phyloP scores from a whole-genome alignment of 2,329 filamentous ascomycete species.

The Fusarium compactum region DNA sequence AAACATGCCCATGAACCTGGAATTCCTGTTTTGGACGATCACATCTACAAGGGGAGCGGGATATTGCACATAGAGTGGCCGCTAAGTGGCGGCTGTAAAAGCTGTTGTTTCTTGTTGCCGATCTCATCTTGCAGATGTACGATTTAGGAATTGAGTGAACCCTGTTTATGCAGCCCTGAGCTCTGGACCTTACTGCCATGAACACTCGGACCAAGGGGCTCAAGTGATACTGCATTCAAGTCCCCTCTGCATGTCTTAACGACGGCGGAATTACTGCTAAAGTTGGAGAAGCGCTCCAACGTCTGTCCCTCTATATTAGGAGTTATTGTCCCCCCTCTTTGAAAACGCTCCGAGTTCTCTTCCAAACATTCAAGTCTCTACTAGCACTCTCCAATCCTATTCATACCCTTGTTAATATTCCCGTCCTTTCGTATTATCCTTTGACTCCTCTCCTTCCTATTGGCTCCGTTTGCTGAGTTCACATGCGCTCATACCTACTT shows the following conservation, averaged over 20 bases:
- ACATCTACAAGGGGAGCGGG: background rate
- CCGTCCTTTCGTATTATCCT: background rate
- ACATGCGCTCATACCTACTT: background rate
- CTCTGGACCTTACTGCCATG: slow-evolving; percentile 14
- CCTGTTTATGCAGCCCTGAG: background rate
- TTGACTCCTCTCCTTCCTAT: background rate
- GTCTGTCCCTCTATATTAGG: slow-evolving; percentile 24
- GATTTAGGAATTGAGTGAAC: slow-evolving; percentile 1
- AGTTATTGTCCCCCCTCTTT: slow-evolving; percentile 3
- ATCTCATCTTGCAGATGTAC: slow-evolving; percentile 5
- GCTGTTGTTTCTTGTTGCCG: background rate
- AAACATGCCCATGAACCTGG: background rate
- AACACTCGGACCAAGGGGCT: slow-evolving; percentile 6
- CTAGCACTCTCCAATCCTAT: background rate
- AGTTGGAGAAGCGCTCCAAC: background rate
- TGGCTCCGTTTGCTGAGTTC: background rate
- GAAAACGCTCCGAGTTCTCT: background rate
- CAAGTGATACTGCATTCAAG: slow-evolving; percentile 3
- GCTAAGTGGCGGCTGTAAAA: slow-evolving; percentile 1
- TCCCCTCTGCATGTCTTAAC: background rate
- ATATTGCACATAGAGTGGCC: background rate
- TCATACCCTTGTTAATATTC: background rate
- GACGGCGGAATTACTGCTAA: background rate
- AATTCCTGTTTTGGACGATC: background rate
- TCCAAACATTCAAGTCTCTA: background rate